Base-by-base conservation (phyloP, 2,329 filamentous ascomycete species). In the Alternaria tenuissima region DNA sequence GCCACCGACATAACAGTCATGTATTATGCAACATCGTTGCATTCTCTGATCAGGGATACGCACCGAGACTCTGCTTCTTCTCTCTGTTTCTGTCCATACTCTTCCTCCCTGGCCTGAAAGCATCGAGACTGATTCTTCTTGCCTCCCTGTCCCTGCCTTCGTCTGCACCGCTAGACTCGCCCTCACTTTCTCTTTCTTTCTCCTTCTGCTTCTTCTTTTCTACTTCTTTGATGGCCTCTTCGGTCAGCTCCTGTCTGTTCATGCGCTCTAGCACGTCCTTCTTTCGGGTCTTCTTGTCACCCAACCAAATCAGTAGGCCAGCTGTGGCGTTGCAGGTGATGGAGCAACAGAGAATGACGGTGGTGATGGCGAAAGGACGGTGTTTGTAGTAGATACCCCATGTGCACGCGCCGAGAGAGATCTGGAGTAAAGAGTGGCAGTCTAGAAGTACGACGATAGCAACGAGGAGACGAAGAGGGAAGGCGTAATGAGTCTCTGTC, bases 251-350 rank as follows among this genome's bases (percentile, higher is more conserved):
- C 74, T 95, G 92, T 30, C 91, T 83, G 70, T 91, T 87, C 79
- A 95, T 87, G 44, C 89, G 85, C 72, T 94, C 89, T 22, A 93
- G 83, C 0, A 96, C 91, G 42, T 96, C 92, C 85, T 93, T 94
- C 84, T 96, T 96, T 52, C 92, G 83, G 2, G 92, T 93, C 64
- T 85, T 87, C 20, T 89, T 86, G 72, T 94, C 92, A 1, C 92
- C 92, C 16, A 93, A 83, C 65, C 84, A 88, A 74, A 96, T 96
- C 26, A 94, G 75, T 1, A 96, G 79, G 4, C 92, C 92, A 0
- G 90, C 92, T 0, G 86, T 86, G 64, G 93, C 89, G 74, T 96
- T 96, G 73, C 88, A 90, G 0, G 88, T 86, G 68, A 96, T 92
- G 24, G 89, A 92, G 71, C 88, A 91, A 71, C 88, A 91, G 2